phyloP scores from a whole-genome alignment of 441 rosid genomes.

The Croton setiger region DNA sequence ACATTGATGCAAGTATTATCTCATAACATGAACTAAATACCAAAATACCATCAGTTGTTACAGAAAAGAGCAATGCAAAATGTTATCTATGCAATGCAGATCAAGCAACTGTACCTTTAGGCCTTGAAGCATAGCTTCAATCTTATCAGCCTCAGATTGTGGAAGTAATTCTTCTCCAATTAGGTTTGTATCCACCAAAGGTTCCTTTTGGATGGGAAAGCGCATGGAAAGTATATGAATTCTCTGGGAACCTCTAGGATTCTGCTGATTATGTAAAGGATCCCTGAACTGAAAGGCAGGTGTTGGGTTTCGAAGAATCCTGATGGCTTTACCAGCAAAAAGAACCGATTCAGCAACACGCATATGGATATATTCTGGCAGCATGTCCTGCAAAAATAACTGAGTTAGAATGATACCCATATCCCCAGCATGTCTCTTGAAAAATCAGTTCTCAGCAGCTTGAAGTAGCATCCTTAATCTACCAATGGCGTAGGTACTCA shows the following conservation, averaged over 20 bases:
- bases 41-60: not conserved
- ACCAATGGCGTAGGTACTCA: not conserved
- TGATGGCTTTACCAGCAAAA: conserved; percentile 96
- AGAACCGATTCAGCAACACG: conserved; percentile 89
- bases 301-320: conserved; percentile 91
- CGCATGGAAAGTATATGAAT: conserved; percentile 51
- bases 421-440: not conserved
- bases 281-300: conserved; percentile 65
- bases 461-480: not conserved
- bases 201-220: conserved; percentile 53
- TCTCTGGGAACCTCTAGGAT: conserved; percentile 50
- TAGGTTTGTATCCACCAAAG: conserved; percentile 42
- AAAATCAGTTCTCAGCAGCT: not conserved
- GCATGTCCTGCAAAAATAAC: conserved; percentile 82
- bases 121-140: conserved; percentile 83
- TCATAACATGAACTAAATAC: conserved; percentile 9
- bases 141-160: conserved; percentile 90
- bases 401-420: conserved; percentile 13
- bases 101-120: conserved; percentile 56
- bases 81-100: conserved; percentile 5
- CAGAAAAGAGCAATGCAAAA: conserved; percentile 8
- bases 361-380: conserved; percentile 88
- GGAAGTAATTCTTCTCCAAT: conserved; percentile 84
- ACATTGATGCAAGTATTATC: not conserved
- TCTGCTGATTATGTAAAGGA: conserved; percentile 45